Evolutionary conservation across 2,329 filamentous ascomycete species (phyloP).

Genomic region (Cytospora piceae): DNA sequence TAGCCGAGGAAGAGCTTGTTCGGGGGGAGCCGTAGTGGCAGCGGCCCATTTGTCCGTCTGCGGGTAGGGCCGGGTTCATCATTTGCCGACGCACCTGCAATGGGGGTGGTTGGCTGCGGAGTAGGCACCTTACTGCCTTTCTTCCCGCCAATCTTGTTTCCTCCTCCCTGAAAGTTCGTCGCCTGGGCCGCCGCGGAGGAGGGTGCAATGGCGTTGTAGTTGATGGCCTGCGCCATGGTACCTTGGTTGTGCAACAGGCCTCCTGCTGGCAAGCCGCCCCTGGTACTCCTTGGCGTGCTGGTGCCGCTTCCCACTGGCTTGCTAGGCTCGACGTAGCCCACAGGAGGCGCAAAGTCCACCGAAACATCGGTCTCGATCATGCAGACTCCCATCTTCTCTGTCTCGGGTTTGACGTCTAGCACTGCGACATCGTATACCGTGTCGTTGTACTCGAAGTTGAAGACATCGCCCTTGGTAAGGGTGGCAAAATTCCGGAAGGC

Average conservation of each 20-base stretch:
- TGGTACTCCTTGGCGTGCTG: conserved; percentile 75
- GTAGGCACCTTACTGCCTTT: conserved; percentile 77
- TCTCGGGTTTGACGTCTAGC: conserved; percentile 87
- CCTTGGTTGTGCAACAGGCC: conserved; percentile 82
- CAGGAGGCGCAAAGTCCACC: conserved; percentile 91
- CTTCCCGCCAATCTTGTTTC: conserved; percentile 82
- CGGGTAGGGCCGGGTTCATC: conserved; percentile 40
- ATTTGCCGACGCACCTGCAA: conserved; percentile 59
- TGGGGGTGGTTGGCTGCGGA: conserved; percentile 74
- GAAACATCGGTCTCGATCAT: conserved; percentile 96
- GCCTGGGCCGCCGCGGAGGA: conserved; percentile 68
- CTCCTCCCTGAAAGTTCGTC: conserved; percentile 79
- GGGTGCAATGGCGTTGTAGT: conserved; percentile 89
- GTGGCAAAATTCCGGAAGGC: conserved; percentile 47
- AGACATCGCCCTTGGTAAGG: conserved; percentile 77
- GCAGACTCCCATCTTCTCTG: conserved; percentile 81
- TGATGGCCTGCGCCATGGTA: conserved; percentile 97
- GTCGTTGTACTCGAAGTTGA: conserved; percentile 97
- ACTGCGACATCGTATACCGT: conserved; percentile 92
- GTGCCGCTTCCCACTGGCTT: conserved; percentile 70
- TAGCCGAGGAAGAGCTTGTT: conserved; percentile 98
- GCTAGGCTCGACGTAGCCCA: conserved; percentile 91
- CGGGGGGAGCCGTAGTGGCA: conserved; percentile 79
- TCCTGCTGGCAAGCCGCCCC: conserved; percentile 67
- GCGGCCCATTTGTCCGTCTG: conserved; percentile 73